Evolutionary conservation across 148 eudicot genomes (phyloP).

Genomic region (Euryodendron excelsum): DNA sequence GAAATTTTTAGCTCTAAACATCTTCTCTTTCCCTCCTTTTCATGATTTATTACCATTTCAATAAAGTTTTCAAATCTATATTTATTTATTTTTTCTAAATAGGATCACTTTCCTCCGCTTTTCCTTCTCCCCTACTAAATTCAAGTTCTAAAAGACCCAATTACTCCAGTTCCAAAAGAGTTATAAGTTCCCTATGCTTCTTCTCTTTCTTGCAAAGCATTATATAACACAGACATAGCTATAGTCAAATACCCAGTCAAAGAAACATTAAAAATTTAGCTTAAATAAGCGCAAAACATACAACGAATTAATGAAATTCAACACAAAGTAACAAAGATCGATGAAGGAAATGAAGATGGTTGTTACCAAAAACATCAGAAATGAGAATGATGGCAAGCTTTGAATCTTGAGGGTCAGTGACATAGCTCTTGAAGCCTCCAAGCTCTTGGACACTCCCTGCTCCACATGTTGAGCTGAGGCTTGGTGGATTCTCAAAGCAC

Average conservation of each 20-base stretch:
- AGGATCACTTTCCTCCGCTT: too few relatives aligned
- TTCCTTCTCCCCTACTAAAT: neutral
- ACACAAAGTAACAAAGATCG: neutral
- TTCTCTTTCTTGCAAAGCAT: neutral
- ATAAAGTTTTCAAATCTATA: neutral
- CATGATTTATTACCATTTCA: too few relatives aligned
- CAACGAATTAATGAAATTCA: neutral
- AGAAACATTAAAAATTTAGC: neutral
- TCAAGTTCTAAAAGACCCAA: neutral
- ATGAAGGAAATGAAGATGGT: conserved; percentile 5
- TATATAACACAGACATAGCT: too few relatives aligned
- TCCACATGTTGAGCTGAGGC: conserved; percentile 22
- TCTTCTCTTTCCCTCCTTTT: neutral
- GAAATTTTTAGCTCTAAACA: neutral
- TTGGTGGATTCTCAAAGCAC: conserved; percentile 39
- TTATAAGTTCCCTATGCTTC: neutral
- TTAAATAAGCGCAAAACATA: neutral
- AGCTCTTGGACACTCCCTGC: conserved; percentile 27
- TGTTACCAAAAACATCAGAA: conserved; percentile 40
- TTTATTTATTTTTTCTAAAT: too few relatives aligned
- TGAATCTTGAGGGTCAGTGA: conserved; percentile 28
- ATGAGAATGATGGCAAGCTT: conserved; percentile 36
- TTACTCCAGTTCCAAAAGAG: neutral
- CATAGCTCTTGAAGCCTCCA: conserved; percentile 32
- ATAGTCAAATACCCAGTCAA: conserved; percentile 6